These are phyloP conservation scores for Neurospora intermedia DNA, from an alignment of 495 filamentous ascomycete species.

Conservation along the genomic window DNA sequence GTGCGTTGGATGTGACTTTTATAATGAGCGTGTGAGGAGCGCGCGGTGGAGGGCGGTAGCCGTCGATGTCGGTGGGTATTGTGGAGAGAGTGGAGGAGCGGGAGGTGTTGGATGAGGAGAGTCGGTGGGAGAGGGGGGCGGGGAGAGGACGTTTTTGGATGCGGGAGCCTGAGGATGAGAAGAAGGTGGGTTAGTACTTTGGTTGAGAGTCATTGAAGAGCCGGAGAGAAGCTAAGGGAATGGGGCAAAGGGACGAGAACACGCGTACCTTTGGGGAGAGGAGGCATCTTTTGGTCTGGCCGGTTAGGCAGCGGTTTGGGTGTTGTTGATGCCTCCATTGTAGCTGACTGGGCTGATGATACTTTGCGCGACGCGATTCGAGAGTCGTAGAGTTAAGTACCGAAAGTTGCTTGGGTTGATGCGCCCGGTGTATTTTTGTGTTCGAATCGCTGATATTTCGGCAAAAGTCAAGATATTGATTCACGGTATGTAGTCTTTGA, in stretches of 20 bases:
- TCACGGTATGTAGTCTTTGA: background rate
- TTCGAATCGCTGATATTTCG: background rate
- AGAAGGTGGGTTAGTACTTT: background rate
- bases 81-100: conserved; percentile 28
- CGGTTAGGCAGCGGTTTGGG: conserved; percentile 12
- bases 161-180: conserved; percentile 10
- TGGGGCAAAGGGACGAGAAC: background rate
- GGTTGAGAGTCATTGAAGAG: background rate
- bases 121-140: conserved; percentile 1
- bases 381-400: background rate
- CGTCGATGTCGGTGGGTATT: conserved; percentile 58
- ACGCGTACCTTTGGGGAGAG: conserved; percentile 34
- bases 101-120: conserved; percentile 11
- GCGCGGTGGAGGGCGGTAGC: conserved; percentile 46
- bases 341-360: background rate
- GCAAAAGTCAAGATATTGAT: background rate
- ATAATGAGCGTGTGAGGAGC: conserved; percentile 43
- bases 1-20: conserved; percentile 66
- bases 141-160: conserved; percentile 21
- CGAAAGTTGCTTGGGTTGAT: background rate
- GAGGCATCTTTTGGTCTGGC: conserved; percentile 31
- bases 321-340: background rate
- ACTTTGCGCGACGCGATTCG: background rate
- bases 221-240: background rate
- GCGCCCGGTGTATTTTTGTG: background rate